Percentiles rank a stretch among this genome's conserved stretches.
Conservation (phyloP, 78 protist genomes). For the Thecamonas trahens region DNA sequence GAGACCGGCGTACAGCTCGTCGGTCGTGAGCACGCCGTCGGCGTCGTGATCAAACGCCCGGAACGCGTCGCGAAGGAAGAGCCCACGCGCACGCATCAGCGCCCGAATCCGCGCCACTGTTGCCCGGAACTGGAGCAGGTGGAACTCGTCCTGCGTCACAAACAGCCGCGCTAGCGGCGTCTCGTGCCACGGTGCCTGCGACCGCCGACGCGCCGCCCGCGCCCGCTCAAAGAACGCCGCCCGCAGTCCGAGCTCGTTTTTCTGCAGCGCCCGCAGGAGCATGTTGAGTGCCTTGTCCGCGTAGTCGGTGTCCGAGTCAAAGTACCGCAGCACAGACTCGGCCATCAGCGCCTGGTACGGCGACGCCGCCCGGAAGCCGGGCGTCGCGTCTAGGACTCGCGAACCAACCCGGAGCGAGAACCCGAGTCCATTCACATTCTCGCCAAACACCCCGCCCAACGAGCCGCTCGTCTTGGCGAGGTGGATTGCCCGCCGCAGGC, state of each 20-base stretch:
- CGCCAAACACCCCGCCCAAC: too few species aligned
- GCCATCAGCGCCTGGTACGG: not conserved
- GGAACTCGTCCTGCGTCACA: conserved; percentile 6
- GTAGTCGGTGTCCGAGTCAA: conserved; percentile 28
- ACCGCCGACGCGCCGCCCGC: conserved; percentile 15
- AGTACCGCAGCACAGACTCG: conserved; percentile 10
- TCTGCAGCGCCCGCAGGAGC: conserved; percentile 29
- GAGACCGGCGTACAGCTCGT: conserved; percentile 23
- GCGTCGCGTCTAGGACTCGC: conserved; percentile 10
- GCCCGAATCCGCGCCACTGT: not conserved
- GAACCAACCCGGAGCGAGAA: too few species aligned
- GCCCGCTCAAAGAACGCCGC: conserved; percentile 5
- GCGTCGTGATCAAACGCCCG: conserved; percentile 12
- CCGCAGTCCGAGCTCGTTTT: not conserved
- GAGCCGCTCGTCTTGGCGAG: not conserved
- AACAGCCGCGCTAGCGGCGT: conserved; percentile 18
- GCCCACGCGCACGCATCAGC: conserved; percentile 4
- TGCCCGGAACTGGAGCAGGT: conserved; percentile 6
- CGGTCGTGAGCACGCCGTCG: conserved; percentile 3
- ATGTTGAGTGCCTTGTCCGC: not conserved
- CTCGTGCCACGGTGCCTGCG: conserved; percentile 7
- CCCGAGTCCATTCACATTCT: too few species aligned
- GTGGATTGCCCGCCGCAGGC: conserved; percentile 39
- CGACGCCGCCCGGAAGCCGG: not conserved
- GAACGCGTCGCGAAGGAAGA: conserved; percentile 17